phyloP scores from a whole-genome alignment of 176 grass and related monocot species.

The Triticum monococcum region DNA sequence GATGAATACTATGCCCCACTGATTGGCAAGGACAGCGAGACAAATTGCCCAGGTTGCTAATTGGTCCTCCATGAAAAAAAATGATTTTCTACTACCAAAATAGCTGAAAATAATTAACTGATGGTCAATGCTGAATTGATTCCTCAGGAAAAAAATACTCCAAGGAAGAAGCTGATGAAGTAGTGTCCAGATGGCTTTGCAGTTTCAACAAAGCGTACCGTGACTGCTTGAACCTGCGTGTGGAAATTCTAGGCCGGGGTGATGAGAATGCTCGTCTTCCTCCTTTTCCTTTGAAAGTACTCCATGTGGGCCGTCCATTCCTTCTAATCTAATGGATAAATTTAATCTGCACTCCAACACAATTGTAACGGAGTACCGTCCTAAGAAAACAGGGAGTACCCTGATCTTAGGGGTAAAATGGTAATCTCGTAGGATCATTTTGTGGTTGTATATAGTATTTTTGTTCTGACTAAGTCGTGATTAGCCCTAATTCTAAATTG shows the following conservation, averaged over 20 bases:
- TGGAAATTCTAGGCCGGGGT: not conserved
- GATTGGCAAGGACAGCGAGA: not conserved
- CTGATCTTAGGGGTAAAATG: too few relatives aligned
- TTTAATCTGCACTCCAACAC: too few relatives aligned
- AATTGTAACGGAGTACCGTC: too few relatives aligned
- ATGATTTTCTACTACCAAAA: not conserved
- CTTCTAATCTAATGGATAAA: too few relatives aligned
- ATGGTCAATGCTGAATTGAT: not conserved
- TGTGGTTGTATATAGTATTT: too few relatives aligned
- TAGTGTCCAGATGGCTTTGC: not conserved
- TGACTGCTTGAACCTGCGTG: not conserved
- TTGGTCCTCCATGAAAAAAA: not conserved
- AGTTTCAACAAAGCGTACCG: not conserved
- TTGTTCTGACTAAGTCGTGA: too few relatives aligned
- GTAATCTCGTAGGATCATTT: too few relatives aligned
- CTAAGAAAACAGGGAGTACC: too few relatives aligned
- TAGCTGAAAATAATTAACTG: not conserved
- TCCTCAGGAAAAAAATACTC: not conserved
- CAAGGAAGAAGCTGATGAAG: not conserved
- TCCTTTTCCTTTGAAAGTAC: constrained; percentile 8
- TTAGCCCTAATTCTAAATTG: too few relatives aligned
- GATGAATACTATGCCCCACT: not conserved
- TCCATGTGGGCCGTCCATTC: too few relatives aligned
- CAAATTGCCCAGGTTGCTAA: constrained; percentile 1
- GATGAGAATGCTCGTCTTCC: constrained; percentile 8